Percentiles rank a stretch among this genome's conserved stretches.
These are phyloP conservation scores for Clavariopsis aquatica DNA, from an alignment of 495 filamentous ascomycete genomes.

Conservation along the genomic window DNA sequence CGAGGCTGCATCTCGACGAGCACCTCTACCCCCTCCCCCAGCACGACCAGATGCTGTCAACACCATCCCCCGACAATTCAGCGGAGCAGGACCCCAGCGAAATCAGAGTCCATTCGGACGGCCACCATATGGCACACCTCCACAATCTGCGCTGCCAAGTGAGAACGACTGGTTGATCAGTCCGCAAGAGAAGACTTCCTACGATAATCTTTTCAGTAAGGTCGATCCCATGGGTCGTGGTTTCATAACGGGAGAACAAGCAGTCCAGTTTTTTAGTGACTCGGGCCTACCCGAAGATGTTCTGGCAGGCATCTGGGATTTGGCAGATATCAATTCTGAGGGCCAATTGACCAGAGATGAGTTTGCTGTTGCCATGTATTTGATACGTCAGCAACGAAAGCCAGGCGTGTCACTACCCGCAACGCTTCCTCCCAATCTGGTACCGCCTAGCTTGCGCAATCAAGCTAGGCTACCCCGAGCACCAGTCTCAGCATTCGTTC, in stretches of 20 bases:
- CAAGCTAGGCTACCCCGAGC: conserved; percentile 51
- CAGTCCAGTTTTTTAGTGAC: conserved; percentile 91
- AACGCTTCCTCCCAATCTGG: conserved; percentile 72
- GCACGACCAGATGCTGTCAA: conserved; percentile 25
- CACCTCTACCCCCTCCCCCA: conserved; percentile 48
- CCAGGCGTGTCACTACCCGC: conserved; percentile 66
- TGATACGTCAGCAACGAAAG: conserved; percentile 85
- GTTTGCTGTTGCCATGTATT: conserved; percentile 97
- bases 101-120: conserved; percentile 72
- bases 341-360: conserved; percentile 83
- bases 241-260: conserved; percentile 88
- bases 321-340: conserved; percentile 90
- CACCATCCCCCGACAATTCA: conserved; percentile 73
- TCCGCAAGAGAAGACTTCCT: conserved; percentile 78
- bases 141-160: conserved; percentile 62
- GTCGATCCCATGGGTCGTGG: conserved; percentile 78
- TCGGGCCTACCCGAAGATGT: conserved; percentile 86
- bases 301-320: conserved; percentile 95
- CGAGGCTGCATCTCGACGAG: conserved; percentile 81
- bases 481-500: conserved; percentile 48
- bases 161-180: conserved; percentile 80
- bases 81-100: conserved; percentile 59
- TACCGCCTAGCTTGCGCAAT: conserved; percentile 85
- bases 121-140: conserved; percentile 54
- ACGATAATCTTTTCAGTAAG: conserved; percentile 78